Conservation (phyloP, 2,329 filamentous ascomycete genomes). For the Arachnomyces sp. region DNA sequence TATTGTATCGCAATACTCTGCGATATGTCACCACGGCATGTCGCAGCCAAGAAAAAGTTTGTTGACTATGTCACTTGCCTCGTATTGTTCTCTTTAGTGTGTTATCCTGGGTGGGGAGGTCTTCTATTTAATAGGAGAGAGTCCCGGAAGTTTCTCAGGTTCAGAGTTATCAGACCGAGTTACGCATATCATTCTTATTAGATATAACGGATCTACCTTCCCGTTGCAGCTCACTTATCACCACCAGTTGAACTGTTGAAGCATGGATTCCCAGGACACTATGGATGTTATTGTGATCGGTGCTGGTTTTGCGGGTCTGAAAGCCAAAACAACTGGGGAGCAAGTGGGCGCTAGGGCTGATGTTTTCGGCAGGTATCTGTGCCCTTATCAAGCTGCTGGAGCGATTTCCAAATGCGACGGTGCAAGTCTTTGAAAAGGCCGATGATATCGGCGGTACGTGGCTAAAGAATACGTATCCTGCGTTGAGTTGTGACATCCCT, state of each 20-base stretch:
- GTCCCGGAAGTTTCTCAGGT: neutral
- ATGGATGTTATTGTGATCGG: slow-evolving; percentile 2
- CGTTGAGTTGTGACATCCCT: slow-evolving; percentile 1
- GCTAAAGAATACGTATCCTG: slow-evolving; percentile 1
- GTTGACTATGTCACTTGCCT: neutral
- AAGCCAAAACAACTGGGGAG: neutral
- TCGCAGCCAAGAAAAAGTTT: slow-evolving; percentile 3
- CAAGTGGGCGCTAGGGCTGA: neutral
- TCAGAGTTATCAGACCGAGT: neutral
- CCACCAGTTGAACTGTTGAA: neutral
- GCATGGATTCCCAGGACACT: neutral
- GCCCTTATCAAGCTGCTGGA: neutral
- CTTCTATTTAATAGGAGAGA: too few species aligned
- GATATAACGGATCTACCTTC: neutral
- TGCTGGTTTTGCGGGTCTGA: slow-evolving; percentile 2
- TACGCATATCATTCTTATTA: neutral
- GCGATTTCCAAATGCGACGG: neutral
- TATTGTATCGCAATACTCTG: neutral
- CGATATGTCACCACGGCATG: neutral
- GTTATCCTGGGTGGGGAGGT: too few species aligned
- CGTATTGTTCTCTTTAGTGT: too few species aligned
- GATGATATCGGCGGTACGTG: neutral
- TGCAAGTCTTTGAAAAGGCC: neutral
- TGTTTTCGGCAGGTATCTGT: neutral
- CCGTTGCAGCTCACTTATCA: too few species aligned